Percentiles rank a stretch among this genome's conserved stretches.
These are phyloP conservation scores for Lactarius indigo DNA, from an alignment of 768 basidiomycete species.

Conservation along the genomic window DNA sequence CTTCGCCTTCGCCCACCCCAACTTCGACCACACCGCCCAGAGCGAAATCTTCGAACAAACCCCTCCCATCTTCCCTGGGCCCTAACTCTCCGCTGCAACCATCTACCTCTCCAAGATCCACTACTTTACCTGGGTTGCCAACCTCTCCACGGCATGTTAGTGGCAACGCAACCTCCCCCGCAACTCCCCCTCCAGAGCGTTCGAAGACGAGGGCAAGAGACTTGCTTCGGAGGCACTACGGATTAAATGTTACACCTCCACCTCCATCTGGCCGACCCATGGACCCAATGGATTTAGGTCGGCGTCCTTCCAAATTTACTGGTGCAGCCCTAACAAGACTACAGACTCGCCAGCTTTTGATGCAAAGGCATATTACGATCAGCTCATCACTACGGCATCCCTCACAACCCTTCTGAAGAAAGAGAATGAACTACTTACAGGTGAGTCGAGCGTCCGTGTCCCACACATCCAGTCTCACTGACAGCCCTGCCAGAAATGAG, in stretches of 20 bases:
- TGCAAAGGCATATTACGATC: conserved; percentile 80
- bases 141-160: conserved; percentile 1
- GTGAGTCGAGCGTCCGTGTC: conserved; percentile 34
- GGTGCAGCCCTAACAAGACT: conserved; percentile 9
- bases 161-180: conserved; percentile 7
- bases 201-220: conserved; percentile 57
- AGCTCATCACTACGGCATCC: conserved; percentile 77
- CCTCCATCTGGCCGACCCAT: conserved; percentile 51
- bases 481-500: conserved; percentile 61
- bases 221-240: conserved; percentile 82
- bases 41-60: conserved; percentile 17
- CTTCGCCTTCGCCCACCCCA: conserved; percentile 5
- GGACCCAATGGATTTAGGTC: conserved; percentile 83
- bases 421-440: conserved; percentile 78
- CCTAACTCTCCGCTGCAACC: conserved; percentile 14
- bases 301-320: conserved; percentile 25
- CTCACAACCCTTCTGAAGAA: conserved; percentile 68
- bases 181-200: conserved; percentile 19
- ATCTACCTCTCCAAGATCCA: conserved; percentile 1
- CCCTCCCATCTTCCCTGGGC: conserved; percentile 20
- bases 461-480: not conserved
- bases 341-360: conserved; percentile 81
- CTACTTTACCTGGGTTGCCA: not conserved
- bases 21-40: conserved; percentile 18
- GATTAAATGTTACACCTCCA: conserved; percentile 72